These are phyloP conservation scores for Venturia effusa DNA, from an alignment of 2,329 filamentous ascomycete genomes.

Conservation along the genomic window DNA sequence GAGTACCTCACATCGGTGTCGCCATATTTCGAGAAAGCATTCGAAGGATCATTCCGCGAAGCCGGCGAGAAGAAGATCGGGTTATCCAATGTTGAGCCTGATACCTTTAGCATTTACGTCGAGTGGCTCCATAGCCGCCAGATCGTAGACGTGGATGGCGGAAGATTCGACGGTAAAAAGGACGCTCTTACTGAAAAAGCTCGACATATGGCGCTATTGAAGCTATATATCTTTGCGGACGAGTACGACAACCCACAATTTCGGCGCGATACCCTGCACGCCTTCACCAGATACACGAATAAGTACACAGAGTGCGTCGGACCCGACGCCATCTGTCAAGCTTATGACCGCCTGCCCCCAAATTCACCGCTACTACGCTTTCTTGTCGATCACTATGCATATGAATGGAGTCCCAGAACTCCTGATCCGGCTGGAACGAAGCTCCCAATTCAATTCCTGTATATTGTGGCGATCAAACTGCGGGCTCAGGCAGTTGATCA, in stretches of 20 bases:
- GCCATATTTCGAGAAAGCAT: neutral
- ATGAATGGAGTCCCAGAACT: neutral
- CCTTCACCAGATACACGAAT: neutral
- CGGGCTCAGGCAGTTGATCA: too few species aligned
- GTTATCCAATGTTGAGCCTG: neutral
- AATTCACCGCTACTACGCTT: neutral
- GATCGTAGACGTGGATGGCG: neutral
- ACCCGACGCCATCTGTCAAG: neutral
- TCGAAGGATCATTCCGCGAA: neutral
- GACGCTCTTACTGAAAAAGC: neutral
- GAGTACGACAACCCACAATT: slow-evolving; percentile 5
- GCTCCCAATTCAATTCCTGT: neutral
- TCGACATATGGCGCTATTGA: neutral
- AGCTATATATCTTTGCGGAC: slow-evolving; percentile 5
- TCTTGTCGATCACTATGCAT: neutral
- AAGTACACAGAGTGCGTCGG: too few species aligned
- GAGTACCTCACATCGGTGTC: neutral
- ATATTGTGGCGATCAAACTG: neutral
- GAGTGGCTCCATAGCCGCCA: neutral
- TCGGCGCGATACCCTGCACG: neutral
- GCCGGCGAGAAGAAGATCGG: neutral
- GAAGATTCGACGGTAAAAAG: neutral
- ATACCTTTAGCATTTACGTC: neutral
- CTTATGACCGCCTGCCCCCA: neutral
- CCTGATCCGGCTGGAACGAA: neutral